Conservation (phyloP, 495 filamentous ascomycete genomes). For the Aspergillus cristatus region DNA sequence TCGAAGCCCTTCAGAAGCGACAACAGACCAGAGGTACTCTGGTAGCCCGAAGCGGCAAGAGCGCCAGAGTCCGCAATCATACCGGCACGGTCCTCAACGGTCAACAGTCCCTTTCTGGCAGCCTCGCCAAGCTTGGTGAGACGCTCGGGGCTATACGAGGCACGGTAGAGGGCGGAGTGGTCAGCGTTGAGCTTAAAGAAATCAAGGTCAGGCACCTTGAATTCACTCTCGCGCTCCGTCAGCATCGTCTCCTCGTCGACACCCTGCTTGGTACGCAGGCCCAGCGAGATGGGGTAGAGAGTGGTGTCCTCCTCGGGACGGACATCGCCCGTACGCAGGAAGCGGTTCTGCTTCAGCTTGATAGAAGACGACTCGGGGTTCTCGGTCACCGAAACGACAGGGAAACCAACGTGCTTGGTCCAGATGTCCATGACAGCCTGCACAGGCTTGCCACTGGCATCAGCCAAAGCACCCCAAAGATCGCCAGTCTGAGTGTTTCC, state of each 20-base stretch:
- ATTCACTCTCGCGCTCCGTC: constrained; percentile 60
- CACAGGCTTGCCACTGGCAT: constrained; percentile 87
- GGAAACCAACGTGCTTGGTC: constrained; percentile 62
- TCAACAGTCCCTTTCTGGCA: constrained; percentile 75
- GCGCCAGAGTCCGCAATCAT: constrained; percentile 95
- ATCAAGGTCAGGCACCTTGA: constrained; percentile 52
- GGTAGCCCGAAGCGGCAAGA: constrained; percentile 80
- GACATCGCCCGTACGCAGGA: constrained; percentile 57
- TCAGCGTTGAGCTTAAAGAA: constrained; percentile 65
- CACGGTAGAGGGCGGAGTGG: constrained; percentile 56
- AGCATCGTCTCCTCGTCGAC: constrained; percentile 54
- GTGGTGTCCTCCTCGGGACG: constrained; percentile 66
- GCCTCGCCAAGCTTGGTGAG: constrained; percentile 59
- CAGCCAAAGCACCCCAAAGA: constrained; percentile 80
- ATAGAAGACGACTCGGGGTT: constrained; percentile 34
- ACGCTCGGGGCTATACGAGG: constrained; percentile 52
- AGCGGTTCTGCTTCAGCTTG: constrained; percentile 57
- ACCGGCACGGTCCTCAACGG: constrained; percentile 87
- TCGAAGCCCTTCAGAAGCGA: constrained; percentile 78
- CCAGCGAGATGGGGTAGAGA: constrained; percentile 53
- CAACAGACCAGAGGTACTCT: constrained; percentile 83
- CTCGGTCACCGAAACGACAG: constrained; percentile 54
- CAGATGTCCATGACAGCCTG: constrained; percentile 61
- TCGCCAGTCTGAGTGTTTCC: constrained; percentile 67
- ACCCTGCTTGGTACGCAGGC: constrained; percentile 49